Base-by-base conservation (phyloP, 495 filamentous ascomycete species). In the Apiosordaria backusii region DNA sequence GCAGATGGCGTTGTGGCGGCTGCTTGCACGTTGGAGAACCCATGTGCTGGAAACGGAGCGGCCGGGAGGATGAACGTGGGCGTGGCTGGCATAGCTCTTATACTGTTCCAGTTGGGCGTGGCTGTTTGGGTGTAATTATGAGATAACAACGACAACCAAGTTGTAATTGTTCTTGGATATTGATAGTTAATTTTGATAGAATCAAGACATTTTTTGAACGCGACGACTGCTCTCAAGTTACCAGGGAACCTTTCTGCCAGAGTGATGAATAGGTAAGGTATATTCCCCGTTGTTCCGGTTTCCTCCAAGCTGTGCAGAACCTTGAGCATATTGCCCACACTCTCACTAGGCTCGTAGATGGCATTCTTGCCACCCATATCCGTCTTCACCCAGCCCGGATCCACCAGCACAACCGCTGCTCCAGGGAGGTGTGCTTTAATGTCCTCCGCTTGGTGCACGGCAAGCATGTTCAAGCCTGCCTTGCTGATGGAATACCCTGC, bases 321-420 rank as follows among this genome's bases (percentile, higher is more conserved):
- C 35, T 66, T 62, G 57, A 79, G 60, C 60, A 76, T 73, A 0
- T 75, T 74, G 4, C 76, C 75, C 1, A 83, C 72, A 10, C 82
- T 81, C 62, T 82, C 78, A n/a, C 77, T 69, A 58, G 81, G 70
- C n/a, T 78, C 74, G 2, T 82, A 77, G 3, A 80, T 69, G 0
- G 86, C 86, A 61, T 72, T 75, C 16, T 64, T 62, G 0, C 86
- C 85, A 10, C 86, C 86, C 85, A 88, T 84, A 72, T 85, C 83
- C 9, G 86, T 89, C 65, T 81, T 75, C 53, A 88, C 85, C 87
- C 86, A 88, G 3, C 87, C 87, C 5, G 87, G 87, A 72, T 85
- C 81, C 70, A 88, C 77, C 4, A 79, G 77, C 23, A 84, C 78
- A 0, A 83, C 81, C 55, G 81, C 73, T 3, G 84, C 77, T 2